A percentile compares a stretch with the other conserved stretches of the same genome.
phyloP scores from a whole-genome alignment of 495 filamentous ascomycete genomes.

The Lophiotrema nucula region DNA sequence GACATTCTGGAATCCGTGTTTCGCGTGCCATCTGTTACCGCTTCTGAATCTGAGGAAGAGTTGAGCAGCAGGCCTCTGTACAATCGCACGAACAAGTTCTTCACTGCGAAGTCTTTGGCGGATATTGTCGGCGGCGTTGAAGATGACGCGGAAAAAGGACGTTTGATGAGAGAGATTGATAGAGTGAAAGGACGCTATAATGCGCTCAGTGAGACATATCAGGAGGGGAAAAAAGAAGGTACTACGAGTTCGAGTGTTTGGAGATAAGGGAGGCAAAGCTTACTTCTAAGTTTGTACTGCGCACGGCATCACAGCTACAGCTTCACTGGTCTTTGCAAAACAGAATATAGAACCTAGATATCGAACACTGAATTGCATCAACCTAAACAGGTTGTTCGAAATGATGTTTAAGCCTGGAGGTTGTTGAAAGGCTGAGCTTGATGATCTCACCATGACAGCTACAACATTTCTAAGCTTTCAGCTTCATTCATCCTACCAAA shows the following conservation, averaged over 20 bases:
- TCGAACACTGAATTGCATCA: no score
- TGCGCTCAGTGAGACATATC: background rate
- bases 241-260: background rate
- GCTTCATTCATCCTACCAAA: no score
- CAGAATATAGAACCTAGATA: no score
- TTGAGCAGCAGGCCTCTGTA: background rate
- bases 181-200: slow-evolving; percentile 3
- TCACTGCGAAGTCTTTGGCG: background rate
- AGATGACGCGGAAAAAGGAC: background rate
- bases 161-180: background rate
- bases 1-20: slow-evolving; percentile 11
- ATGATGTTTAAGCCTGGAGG: no score
- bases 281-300: no score
- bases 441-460: no score
- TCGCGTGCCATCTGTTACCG: background rate
- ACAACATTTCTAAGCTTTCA: no score
- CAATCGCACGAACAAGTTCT: slow-evolving; percentile 12
- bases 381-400: no score
- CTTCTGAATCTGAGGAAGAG: background rate
- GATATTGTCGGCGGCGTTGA: slow-evolving; percentile 1
- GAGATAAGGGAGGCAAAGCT: no score
- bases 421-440: no score
- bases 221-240: background rate
- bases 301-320: no score
- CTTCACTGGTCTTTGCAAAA: no score